Percentiles rank a stretch among this genome's conserved stretches.
phyloP scores from a whole-genome alignment of 805 yeast genomes.

The Zygosaccharomyces bisporus region DNA sequence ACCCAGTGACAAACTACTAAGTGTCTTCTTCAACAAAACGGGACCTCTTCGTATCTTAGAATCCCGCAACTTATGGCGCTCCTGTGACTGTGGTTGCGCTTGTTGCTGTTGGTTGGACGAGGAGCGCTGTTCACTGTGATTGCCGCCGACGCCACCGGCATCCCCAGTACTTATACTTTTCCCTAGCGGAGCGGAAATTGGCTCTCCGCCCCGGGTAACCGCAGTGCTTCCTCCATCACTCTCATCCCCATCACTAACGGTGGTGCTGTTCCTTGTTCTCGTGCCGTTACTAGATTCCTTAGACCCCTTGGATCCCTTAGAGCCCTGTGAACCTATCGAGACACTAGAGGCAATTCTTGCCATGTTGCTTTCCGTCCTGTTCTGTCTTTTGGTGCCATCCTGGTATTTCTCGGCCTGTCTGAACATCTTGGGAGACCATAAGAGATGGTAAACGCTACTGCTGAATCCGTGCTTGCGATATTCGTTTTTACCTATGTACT shows the following conservation, averaged over 20 bases:
- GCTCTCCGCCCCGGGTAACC: slow-evolving; percentile 3
- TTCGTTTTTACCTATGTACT: not conserved
- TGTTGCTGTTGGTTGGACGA: slow-evolving; percentile 3
- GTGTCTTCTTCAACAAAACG: slow-evolving; percentile 20
- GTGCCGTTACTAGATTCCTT: not conserved
- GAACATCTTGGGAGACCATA: not conserved
- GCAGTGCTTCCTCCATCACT: not conserved
- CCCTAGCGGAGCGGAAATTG: not conserved
- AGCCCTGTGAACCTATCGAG: not conserved
- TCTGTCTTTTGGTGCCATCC: not conserved
- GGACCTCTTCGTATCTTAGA: slow-evolving; percentile 18
- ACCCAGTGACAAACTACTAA: slow-evolving; percentile 26
- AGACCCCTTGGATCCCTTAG: not conserved
- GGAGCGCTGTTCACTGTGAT: slow-evolving; percentile 1
- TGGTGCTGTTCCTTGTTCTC: not conserved
- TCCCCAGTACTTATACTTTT: slow-evolving; percentile 4
- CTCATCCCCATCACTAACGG: not conserved
- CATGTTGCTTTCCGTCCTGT: not conserved
- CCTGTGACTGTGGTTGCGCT: not conserved
- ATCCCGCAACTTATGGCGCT: slow-evolving; percentile 3
- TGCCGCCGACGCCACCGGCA: slow-evolving; percentile 5
- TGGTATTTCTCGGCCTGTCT: not conserved
- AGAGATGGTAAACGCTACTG: not conserved
- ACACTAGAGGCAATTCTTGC: not conserved
- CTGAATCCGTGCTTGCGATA: no score